Evolutionary conservation across 495 filamentous ascomycete genomes (phyloP), one percentile per base, ranked within the genome.

Genomic region (Glarea lozoyensis): DNA sequence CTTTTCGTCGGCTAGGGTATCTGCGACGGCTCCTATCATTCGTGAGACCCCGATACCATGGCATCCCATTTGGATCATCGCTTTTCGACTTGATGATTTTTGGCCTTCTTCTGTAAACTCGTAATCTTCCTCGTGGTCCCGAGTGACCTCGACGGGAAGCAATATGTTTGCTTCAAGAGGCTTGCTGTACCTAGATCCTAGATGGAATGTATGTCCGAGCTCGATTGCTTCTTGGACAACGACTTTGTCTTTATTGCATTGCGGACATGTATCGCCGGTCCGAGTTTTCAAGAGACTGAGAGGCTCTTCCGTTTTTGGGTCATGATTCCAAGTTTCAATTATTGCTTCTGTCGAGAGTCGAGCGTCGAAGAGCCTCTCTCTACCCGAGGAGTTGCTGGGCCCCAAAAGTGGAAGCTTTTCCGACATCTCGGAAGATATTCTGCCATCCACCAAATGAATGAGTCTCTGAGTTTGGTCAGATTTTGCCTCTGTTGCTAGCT

Each of bases 41-140:
- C 92, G 82, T 1, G 89, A 94, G 17, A 98, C 73, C 0, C 92
- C 92, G 45, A 98, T 95, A 1, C 92, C 92, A 52, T 97, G 84
- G 50, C 93, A 98, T 35, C 92, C 92, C 90, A 97, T 96, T 41
- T 92, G 75, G 61, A 96, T 72, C 0, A 79, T 65, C 0, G 76
- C 69, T 15, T 53, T 35, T 37, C 52, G 41, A 23, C 38, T 18
- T 19, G 15, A 23, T 10, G 17, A 4, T 4, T 30, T 5, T 3
- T 40, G 33, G 59, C 40, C 45, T 56, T 54, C 42, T 38, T 40
- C 39, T 7, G n/a, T 27, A 16, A 21, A 6, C 4, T 23, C 21
- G 23, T 11, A 29, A 2, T 18, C 32, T 3, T 31, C 23, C 5
- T 39, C 41, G 12, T 2, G 15, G 10, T 3, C n/a, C 31, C 4